phyloP scores from a whole-genome alignment of 148 eudicot species.

The Beta vulgaris region DNA sequence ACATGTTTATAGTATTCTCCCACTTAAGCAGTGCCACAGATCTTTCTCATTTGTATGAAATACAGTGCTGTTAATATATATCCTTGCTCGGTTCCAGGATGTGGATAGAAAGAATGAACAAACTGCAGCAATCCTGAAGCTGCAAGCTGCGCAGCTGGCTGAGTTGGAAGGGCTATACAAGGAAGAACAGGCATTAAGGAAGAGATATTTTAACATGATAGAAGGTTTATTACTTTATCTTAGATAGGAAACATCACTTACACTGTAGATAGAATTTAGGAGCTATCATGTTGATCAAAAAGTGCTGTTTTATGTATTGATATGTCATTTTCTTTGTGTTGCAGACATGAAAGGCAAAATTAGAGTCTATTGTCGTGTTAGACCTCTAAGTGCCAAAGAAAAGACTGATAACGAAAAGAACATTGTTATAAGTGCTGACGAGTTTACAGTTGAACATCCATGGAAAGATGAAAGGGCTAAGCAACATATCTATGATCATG shows the following conservation, averaged over 20 bases:
- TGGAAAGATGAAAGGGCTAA: constrained; percentile 88
- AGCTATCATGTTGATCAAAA: too few relatives aligned
- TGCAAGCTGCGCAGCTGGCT: constrained; percentile 85
- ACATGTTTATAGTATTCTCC: not conserved
- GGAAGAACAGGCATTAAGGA: constrained; percentile 86
- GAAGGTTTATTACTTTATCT: constrained; percentile 54
- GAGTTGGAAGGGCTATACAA: constrained; percentile 81
- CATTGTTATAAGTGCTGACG: constrained; percentile 59
- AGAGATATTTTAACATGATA: constrained; percentile 81
- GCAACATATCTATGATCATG: constrained; percentile 90
- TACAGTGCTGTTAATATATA: not conserved
- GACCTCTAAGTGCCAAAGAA: constrained; percentile 87
- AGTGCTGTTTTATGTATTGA: too few relatives aligned
- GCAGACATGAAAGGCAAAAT: constrained; percentile 98
- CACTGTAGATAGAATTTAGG: not conserved
- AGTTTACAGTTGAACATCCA: constrained; percentile 91
- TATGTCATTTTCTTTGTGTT: not conserved
- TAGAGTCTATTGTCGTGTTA: constrained; percentile 84
- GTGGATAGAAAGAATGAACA: constrained; percentile 97
- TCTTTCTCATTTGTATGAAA: not conserved
- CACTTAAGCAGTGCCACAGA: not conserved
- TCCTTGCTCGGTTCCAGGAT: constrained; percentile 47
- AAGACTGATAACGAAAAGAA: constrained; percentile 52
- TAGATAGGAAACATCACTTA: not conserved
- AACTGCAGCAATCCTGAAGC: constrained; percentile 85